Conservation (phyloP, 257 asterid genomes). For the Solanum gracilifrons region DNA sequence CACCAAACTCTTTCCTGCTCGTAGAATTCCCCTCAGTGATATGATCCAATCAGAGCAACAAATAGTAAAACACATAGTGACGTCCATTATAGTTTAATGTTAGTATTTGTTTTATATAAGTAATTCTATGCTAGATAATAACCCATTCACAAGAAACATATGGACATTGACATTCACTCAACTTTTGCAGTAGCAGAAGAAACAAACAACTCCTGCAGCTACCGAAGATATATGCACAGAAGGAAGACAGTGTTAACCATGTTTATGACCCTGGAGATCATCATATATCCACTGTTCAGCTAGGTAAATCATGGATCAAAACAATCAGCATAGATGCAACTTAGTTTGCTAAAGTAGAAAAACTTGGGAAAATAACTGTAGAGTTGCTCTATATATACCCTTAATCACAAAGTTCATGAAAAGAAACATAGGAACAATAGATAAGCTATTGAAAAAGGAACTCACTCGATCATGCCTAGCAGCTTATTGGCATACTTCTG, state of each 20-base stretch:
- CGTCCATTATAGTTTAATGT: not conserved
- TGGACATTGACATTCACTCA: not conserved
- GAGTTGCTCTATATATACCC: not conserved
- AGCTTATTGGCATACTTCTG: constrained; percentile 35
- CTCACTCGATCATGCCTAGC: constrained; percentile 66
- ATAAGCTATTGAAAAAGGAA: not conserved
- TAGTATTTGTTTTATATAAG: not conserved
- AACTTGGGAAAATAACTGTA: not conserved
- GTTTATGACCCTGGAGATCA: not conserved
- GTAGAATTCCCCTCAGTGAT: not conserved
- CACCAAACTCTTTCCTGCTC: not conserved
- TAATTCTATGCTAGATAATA: not conserved
- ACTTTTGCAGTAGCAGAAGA: not conserved
- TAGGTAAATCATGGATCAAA: not conserved
- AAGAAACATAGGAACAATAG: not conserved
- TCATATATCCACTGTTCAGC: not conserved
- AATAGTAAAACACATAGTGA: not conserved
- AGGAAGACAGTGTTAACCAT: not conserved
- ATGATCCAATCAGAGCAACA: not conserved
- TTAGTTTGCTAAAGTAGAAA: not conserved
- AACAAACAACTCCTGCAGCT: not conserved
- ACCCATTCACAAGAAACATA: not conserved
- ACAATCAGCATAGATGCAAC: not conserved
- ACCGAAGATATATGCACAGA: not conserved
- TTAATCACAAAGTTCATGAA: not conserved